Conservation (phyloP, 345 rosid genomes). For the Eucalyptus erythrocorys region DNA sequence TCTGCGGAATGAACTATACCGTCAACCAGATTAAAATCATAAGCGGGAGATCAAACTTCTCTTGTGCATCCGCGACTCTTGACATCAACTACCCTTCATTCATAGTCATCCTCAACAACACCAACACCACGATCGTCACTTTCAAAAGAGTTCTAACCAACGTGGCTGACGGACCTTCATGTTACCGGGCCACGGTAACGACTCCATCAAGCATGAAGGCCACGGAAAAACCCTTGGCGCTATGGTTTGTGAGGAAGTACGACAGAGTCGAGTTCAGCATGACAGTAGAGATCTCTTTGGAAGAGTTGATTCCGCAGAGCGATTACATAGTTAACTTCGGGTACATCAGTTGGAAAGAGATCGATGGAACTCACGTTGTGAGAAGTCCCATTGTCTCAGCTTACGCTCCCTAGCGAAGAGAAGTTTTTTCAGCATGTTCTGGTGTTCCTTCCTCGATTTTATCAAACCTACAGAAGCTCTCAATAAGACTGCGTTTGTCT, state of each 20-base stretch:
- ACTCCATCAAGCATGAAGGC: slow-evolving; percentile 21
- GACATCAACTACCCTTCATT: slow-evolving; percentile 52
- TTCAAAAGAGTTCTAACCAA: slow-evolving; percentile 32
- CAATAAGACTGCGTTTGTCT: not conserved
- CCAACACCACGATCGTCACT: slow-evolving; percentile 16
- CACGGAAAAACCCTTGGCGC: slow-evolving; percentile 9
- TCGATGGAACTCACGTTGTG: slow-evolving; percentile 17
- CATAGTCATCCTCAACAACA: slow-evolving; percentile 27
- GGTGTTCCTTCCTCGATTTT: not conserved
- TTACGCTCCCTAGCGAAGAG: not conserved
- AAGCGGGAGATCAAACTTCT: slow-evolving; percentile 8
- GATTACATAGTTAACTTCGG: slow-evolving; percentile 32
- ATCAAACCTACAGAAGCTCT: not conserved
- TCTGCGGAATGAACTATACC: slow-evolving; percentile 24
- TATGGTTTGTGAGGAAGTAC: slow-evolving; percentile 11
- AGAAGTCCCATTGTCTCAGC: slow-evolving; percentile 39
- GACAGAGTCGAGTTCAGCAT: slow-evolving; percentile 22
- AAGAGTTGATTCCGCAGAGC: not conserved
- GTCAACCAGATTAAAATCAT: slow-evolving; percentile 14
- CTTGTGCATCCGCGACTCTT: slow-evolving; percentile 10
- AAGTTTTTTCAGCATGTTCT: not conserved
- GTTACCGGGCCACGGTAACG: slow-evolving; percentile 7
- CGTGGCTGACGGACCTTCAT: slow-evolving; percentile 6
- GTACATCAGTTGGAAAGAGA: slow-evolving; percentile 29
- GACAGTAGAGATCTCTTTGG: slow-evolving; percentile 16